Evolutionary conservation across 2,329 filamentous ascomycete genomes (phyloP).

Genomic region (Hymenoscyphus infarciens): DNA sequence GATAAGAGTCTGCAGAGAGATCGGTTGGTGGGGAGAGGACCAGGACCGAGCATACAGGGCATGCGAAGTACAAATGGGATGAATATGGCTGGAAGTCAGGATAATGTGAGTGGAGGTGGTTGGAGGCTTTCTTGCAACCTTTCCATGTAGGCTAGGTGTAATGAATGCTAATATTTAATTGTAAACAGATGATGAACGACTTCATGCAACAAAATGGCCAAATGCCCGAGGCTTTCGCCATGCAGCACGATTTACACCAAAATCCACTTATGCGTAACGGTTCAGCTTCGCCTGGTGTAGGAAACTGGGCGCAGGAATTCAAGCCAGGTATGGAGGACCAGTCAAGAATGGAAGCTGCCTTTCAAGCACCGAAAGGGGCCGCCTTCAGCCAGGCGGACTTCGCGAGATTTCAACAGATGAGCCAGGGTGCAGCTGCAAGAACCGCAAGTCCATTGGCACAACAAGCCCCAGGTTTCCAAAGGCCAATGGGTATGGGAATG

Average conservation of each 20-base stretch:
- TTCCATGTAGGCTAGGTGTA: background rate
- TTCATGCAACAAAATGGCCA: slow-evolving; percentile 78
- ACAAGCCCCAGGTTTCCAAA: slow-evolving; percentile 50
- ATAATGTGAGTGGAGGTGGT: slow-evolving; percentile 52
- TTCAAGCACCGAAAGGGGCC: slow-evolving; percentile 54
- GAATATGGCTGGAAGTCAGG: slow-evolving; percentile 54
- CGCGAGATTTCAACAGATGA: slow-evolving; percentile 76
- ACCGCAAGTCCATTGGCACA: slow-evolving; percentile 55
- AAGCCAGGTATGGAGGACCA: slow-evolving; percentile 53
- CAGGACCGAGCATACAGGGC: slow-evolving; percentile 67
- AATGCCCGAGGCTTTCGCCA: slow-evolving; percentile 42
- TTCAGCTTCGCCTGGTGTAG: slow-evolving; percentile 37
- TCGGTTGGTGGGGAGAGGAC: slow-evolving; percentile 72
- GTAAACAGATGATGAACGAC: slow-evolving; percentile 80
- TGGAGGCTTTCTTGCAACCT: background rate
- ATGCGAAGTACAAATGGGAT: slow-evolving; percentile 64
- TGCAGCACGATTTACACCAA: slow-evolving; percentile 33
- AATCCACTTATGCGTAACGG: slow-evolving; percentile 28
- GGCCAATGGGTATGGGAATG: slow-evolving; percentile 52
- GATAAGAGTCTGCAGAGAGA: slow-evolving; percentile 94
- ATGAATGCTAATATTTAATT: slow-evolving; percentile 9
- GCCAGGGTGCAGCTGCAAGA: slow-evolving; percentile 51
- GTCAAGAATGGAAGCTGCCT: slow-evolving; percentile 68
- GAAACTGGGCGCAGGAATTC: slow-evolving; percentile 63
- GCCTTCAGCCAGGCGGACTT: slow-evolving; percentile 83